Evolutionary conservation across 495 filamentous ascomycete species (phyloP), one percentile per base, ranked within the genome.

Genomic region (Xylaria sp.): DNA sequence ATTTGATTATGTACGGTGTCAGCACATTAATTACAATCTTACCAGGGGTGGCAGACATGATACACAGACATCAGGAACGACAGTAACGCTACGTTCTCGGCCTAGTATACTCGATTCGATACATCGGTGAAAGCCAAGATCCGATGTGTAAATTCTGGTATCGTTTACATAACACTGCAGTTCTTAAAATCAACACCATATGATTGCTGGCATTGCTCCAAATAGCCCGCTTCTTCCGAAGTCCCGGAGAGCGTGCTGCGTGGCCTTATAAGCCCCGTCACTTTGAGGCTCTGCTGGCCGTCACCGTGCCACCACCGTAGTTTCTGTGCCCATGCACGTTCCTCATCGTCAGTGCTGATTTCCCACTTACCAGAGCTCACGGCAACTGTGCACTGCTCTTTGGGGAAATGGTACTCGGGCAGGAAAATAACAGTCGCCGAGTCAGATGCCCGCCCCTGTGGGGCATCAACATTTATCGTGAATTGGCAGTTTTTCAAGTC

Each of bases 401-500:
- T 88, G 6, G 97, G 95, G 78, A 98, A 99, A 82, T 98, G 96
- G 78, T 94, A 97, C 33, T 94, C 93, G 0, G 96, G 96, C 0
- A 99, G 83, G 76, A 93, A 97, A 14, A 98, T 88, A 68, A 93
- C 90, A 0, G 95, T 98, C 2, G 95, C 93, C 12, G 82, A 78
- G 0, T 90, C 88, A 48, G 91, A 83, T 0, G 81, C 75, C 5
- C 86, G 85, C 1, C 85, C 75, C 17, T 81, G 79, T 19, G 83
- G 77, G 9, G 89, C 90, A 9, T 87, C 80, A 31, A 96, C 75
- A 14, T 86, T 85, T 73, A 97, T 82, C 19, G 86, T 89, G 73
- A 97, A 97, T n/a, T 85, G 85, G 78, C 89, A 92, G 58, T 87
- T 92, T 24, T 85, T 85, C 46, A 97, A 82, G 77, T 97, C 93